Percentiles rank a stretch among this genome's conserved stretches.
phyloP scores from a whole-genome alignment of 352 stramenopile genomes.

The Phytophthora sp. region DNA sequence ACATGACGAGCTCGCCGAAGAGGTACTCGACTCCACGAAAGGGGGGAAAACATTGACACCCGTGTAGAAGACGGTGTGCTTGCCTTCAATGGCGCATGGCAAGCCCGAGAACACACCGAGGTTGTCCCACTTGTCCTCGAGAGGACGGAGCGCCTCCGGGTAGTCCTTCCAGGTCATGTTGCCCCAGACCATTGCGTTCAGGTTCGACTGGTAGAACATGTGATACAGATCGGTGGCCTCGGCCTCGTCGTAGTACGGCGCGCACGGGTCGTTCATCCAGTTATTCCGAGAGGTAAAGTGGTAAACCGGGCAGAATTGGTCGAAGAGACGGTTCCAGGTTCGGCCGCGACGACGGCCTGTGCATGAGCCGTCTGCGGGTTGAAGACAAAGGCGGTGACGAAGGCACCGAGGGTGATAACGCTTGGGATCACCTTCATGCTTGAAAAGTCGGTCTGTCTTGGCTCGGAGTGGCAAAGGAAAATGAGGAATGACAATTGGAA shows the following conservation, averaged over 20 bases:
- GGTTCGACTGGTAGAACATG: constrained; percentile 85
- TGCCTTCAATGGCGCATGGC: constrained; percentile 61
- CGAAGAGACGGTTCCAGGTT: constrained; percentile 47
- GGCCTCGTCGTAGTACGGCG: constrained; percentile 71
- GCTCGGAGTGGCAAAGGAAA: constrained; percentile 26
- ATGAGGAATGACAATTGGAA: constrained; percentile 21
- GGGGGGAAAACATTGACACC: constrained; percentile 52
- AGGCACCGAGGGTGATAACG: constrained; percentile 21
- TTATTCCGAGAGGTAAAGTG: constrained; percentile 70
- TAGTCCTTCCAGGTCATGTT: constrained; percentile 83
- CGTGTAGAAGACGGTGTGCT: constrained; percentile 76
- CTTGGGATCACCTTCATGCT: constrained; percentile 34
- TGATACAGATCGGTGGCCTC: constrained; percentile 71
- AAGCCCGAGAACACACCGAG: constrained; percentile 81
- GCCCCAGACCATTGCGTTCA: constrained; percentile 58
- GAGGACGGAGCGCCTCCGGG: constrained; percentile 57
- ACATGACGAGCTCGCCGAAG: constrained; percentile 71
- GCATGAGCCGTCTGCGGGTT: constrained; percentile 21
- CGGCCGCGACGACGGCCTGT: constrained; percentile 34
- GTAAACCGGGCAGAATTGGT: constrained; percentile 65
- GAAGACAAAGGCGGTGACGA: constrained; percentile 23
- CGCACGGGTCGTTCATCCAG: constrained; percentile 89
- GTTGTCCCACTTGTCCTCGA: constrained; percentile 68
- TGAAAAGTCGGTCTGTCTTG: constrained; percentile 6
- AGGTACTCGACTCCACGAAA: constrained; percentile 64